Evolutionary conservation across 192 early-diverging fungal species (phyloP).

Genomic region (Linnemannia zychae): DNA sequence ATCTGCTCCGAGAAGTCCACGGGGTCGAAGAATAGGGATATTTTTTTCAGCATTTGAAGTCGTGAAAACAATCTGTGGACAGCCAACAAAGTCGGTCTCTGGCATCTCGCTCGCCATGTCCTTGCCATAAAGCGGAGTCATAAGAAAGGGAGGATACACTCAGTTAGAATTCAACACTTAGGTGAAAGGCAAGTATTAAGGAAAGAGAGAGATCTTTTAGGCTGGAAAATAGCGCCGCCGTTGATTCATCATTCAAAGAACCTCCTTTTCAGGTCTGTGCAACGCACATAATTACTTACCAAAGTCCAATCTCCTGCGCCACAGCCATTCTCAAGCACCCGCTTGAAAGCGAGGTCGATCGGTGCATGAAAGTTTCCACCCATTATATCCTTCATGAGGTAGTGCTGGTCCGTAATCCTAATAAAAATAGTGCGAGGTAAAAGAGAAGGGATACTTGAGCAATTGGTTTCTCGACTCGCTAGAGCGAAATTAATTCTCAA

Average conservation of each 20-base stretch:
- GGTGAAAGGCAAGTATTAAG: background rate
- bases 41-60: constrained; percentile 23
- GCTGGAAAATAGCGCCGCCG: background rate
- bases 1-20: constrained; percentile 41
- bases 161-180: background rate
- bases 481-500: background rate
- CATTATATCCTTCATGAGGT: constrained; percentile 51
- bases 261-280: background rate
- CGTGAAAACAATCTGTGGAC: constrained; percentile 43
- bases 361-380: constrained; percentile 50
- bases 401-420: constrained; percentile 48
- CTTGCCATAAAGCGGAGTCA: constrained; percentile 12
- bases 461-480: background rate
- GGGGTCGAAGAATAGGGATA: constrained; percentile 15
- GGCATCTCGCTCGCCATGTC: constrained; percentile 53
- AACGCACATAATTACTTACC: constrained; percentile 13
- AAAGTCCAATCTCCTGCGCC: constrained; percentile 50
- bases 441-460: background rate
- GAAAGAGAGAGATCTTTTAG: background rate
- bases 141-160: background rate
- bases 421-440: background rate
- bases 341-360: constrained; percentile 41
- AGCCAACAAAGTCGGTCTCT: constrained; percentile 42
- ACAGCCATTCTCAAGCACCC: constrained; percentile 43
- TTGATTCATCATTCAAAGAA: background rate